phyloP scores from a whole-genome alignment of 2,329 filamentous ascomycete species.

The Gnomoniopsis sp. region DNA sequence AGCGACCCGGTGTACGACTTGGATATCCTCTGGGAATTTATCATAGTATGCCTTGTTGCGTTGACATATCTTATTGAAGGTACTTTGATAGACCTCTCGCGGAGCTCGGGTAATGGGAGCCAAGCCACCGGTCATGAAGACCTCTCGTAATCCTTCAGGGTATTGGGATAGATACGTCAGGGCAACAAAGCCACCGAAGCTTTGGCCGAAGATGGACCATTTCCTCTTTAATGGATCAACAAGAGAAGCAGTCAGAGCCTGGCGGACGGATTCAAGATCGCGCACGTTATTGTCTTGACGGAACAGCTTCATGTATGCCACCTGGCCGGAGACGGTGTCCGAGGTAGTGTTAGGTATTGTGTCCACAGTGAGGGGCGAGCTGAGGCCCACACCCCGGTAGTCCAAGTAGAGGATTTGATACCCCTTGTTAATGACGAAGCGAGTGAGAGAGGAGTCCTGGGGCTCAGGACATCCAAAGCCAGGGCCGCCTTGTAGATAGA shows the following conservation, averaged over 20 bases:
- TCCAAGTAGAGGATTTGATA: constrained; percentile 88
- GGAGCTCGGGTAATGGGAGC: constrained; percentile 70
- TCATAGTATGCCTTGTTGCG: constrained; percentile 77
- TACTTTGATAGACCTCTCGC: constrained; percentile 71
- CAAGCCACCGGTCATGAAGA: constrained; percentile 80
- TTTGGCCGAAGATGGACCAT: constrained; percentile 88
- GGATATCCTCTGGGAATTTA: constrained; percentile 80
- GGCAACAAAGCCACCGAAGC: constrained; percentile 84
- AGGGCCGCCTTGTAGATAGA: constrained; percentile 84
- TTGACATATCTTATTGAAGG: constrained; percentile 65
- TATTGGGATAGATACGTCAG: constrained; percentile 81
- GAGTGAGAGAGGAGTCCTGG: constrained; percentile 69
- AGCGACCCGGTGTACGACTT: constrained; percentile 63
- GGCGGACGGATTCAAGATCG: constrained; percentile 82
- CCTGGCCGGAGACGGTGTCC: constrained; percentile 56
- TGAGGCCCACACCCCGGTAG: constrained; percentile 84
- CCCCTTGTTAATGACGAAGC: constrained; percentile 68
- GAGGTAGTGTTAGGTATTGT: constrained; percentile 66
- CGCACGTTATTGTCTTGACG: constrained; percentile 86
- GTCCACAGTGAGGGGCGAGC: constrained; percentile 71
- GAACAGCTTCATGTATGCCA: constrained; percentile 78
- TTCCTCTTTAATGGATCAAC: constrained; percentile 62
- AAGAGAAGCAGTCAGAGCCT: constrained; percentile 67
- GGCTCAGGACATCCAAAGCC: constrained; percentile 75
- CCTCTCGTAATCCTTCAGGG: constrained; percentile 74